Percentiles rank a stretch among this genome's conserved stretches.
These are phyloP conservation scores for Penicillium sp. DNA, from an alignment of 2,329 filamentous ascomycete species.

Conservation along the genomic window DNA sequence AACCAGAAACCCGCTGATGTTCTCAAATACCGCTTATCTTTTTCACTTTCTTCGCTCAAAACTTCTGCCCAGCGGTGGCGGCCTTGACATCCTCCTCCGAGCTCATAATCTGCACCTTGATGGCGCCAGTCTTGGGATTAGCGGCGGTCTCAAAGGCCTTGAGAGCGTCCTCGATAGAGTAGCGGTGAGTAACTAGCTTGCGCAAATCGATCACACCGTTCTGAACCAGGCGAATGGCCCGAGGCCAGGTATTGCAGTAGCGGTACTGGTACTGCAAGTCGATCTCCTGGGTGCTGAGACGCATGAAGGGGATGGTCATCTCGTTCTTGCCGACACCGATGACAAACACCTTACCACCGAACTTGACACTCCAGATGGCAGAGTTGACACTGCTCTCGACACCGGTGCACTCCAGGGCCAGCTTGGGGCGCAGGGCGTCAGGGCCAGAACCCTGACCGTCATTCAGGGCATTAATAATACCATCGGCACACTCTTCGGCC, in stretches of 20 bases:
- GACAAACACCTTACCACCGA: slow-evolving; percentile 95
- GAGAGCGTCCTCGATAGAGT: slow-evolving; percentile 78
- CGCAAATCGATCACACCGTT: slow-evolving; percentile 79
- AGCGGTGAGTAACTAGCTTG: slow-evolving; percentile 85
- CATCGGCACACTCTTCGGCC: slow-evolving; percentile 69
- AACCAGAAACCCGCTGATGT: slow-evolving; percentile 13
- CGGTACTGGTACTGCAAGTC: slow-evolving; percentile 97
- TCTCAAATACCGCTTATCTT: slow-evolving; percentile 6
- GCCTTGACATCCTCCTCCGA: slow-evolving; percentile 41
- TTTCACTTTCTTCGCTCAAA: slow-evolving; percentile 16
- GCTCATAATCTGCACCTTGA: slow-evolving; percentile 86
- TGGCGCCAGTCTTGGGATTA: slow-evolving; percentile 87
- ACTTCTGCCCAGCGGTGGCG: slow-evolving; percentile 32
- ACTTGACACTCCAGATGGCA: slow-evolving; percentile 87
- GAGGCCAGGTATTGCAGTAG: slow-evolving; percentile 94
- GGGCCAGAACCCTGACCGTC: slow-evolving; percentile 35
- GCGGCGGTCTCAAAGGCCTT: slow-evolving; percentile 87
- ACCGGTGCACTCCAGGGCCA: slow-evolving; percentile 90
- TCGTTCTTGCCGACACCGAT: slow-evolving; percentile 95
- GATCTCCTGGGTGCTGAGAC: slow-evolving; percentile 83
- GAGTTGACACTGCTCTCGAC: slow-evolving; percentile 84
- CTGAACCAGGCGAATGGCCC: slow-evolving; percentile 83
- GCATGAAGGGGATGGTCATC: slow-evolving; percentile 95
- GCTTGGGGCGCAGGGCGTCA: slow-evolving; percentile 70
- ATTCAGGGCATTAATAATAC: slow-evolving; percentile 69